Base-by-base conservation (phyloP, 257 asterid species). In the Forsythia viridissima region DNA sequence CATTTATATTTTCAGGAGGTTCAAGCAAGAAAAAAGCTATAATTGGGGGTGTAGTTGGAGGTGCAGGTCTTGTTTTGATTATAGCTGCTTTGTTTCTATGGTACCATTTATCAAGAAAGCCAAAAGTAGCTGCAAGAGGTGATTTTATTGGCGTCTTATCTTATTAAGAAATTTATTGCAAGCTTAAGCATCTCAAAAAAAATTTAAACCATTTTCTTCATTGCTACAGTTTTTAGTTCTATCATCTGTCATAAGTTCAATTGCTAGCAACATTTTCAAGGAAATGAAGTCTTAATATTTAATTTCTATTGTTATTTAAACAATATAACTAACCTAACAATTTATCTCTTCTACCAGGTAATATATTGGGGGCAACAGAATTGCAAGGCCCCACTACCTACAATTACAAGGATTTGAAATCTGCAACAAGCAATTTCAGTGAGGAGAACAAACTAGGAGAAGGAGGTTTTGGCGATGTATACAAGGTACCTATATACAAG, bases 401-500 rank as follows among this genome's bases (percentile, higher is more conserved):
- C 83, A 80, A 76, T 18, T 91, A 86, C 84, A 92, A 86, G 78
- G 94, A 91, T 79, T 75, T 94, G 80, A 92, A 85, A 83, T 57
- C 81, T 41, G 94, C 97, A 40, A 92, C 98, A 3, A 82, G 82
- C 52, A 82, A 88, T 82, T 92, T 93, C 72, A 89, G 88, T 11
- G 90, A 89, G 79, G 93, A 89, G 74, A 85, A 83, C 72, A 94
- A 94, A 66, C 89, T 94, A 4, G 98, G 98, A 42, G 95, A 87
- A 84, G 97, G 98, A 5, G 93, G 91, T 55, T 94, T 91, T 73
- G 97, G 98, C n/a, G 92, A 80, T 76, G 97, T 92, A 11, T 94
- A 83, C 88, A 94, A 91, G 94, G 98, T 92, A 78, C 18, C n/a
- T 10, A 8, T 24, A 24, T 63, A 11, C 70, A 21, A 30, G 18